Evolutionary conservation across 257 asterid genomes (phyloP), one percentile per base, ranked within the genome.

Genomic region (Capsicum chinense): DNA sequence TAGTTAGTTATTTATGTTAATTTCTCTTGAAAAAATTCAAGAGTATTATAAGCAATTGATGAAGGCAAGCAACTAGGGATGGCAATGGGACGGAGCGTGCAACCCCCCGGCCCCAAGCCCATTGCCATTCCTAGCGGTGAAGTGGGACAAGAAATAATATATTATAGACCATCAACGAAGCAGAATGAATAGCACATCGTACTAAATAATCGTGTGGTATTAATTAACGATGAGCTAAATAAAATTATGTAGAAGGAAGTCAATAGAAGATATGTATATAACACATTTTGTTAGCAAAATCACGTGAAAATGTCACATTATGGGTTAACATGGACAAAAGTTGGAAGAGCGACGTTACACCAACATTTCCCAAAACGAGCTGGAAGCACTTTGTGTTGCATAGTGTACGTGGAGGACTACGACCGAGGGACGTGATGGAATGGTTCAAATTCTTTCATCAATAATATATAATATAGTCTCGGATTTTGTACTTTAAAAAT

Each of bases 301-400:
- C 91, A 89, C 88, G 90, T 89, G 90, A 79, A 39, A 87, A 84
- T 87, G 89, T 85, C 84, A 64, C 70, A 21, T 42, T 70, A 14
- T 56, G 54, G 63, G 84, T 66, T n/a, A 64, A 15, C 58, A 80
- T 9, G 26, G 10, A 52, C 48, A 2, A 14, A 37, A n/a, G 16
- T 52, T 21, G 84, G 69, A 66, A 76, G 84, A 60, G 56, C 81
- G 59, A 57, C 21, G 79, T 80, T 78, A 47, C 11, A 13, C 19
- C 58, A 4, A 5, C 42, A 50, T 14, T 74, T 7, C 47, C 50
- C 21, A 48, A 74, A 74, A 48, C 56, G 2, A 19, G 42, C 13
- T 11, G 59, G 44, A 21, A 50, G n/a, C 56, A 7, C 63, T 52
- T 26, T 66, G 48, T 66, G 73, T 66, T 26, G 63, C 52, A 26